Conservation (phyloP, 2,329 filamentous ascomycete species). For the Colletotrichum horii region DNA sequence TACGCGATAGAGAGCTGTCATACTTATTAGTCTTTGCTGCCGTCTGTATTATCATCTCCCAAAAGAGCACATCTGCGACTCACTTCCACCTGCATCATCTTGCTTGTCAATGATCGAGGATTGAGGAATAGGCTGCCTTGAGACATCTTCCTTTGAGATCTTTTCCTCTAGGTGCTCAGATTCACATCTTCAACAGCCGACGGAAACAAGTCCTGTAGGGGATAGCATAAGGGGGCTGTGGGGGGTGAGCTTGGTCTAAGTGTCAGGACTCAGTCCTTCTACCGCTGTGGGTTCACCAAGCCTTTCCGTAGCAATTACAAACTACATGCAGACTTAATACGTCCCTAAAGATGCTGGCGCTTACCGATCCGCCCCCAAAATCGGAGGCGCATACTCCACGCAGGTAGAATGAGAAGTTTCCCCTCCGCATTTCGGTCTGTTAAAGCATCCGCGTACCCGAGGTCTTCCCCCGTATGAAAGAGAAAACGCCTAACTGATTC, state of each 20-base stretch:
- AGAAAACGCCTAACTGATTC: not conserved
- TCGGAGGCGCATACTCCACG: not conserved
- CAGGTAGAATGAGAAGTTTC: not conserved
- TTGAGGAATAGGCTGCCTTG: no score
- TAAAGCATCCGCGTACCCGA: not conserved
- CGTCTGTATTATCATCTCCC: no score
- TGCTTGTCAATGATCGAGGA: no score
- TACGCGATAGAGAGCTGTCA: no score
- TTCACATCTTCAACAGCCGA: not conserved
- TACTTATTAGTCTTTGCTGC: no score
- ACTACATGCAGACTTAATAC: not conserved
- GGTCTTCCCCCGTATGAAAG: not conserved
- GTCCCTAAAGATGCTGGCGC: not conserved
- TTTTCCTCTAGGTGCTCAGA: not conserved
- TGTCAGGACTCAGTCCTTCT: not conserved
- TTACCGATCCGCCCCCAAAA: not conserved
- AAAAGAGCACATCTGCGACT: no score
- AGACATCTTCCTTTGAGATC: no score
- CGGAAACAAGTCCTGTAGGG: not conserved
- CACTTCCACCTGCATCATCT: no score
- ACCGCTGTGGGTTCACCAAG: not conserved
- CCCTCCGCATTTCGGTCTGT: not conserved
- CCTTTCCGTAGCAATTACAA: not conserved
- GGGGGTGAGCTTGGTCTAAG: not conserved
- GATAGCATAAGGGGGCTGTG: not conserved